These are phyloP conservation scores for Fragaria vesca DNA, from an alignment of 306 rosid species.

Conservation along the genomic window DNA sequence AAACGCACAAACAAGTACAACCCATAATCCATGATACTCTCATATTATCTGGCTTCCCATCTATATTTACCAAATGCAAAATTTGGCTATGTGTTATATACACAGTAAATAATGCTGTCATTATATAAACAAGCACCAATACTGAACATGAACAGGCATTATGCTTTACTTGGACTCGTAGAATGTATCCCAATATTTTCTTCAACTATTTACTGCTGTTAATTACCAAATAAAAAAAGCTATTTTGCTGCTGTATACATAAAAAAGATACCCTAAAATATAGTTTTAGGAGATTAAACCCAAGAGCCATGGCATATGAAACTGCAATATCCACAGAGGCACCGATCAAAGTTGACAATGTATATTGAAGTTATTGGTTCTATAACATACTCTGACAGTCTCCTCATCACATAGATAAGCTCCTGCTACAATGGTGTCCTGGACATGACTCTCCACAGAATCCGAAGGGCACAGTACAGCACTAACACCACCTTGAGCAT, in stretches of 20 bases:
- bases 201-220: neutral
- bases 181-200: neutral
- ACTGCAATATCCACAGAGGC: constrained; percentile 8
- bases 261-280: neutral
- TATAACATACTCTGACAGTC: constrained; percentile 74
- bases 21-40: neutral
- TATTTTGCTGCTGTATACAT: neutral
- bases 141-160: neutral
- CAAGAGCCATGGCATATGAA: neutral
- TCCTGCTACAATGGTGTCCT: constrained; percentile 92
- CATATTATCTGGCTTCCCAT: neutral
- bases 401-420: constrained; percentile 94
- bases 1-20: neutral
- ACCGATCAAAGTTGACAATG: constrained; percentile 12
- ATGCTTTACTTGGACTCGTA: neutral
- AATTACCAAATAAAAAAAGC: neutral
- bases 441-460: constrained; percentile 93
- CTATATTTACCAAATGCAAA: neutral
- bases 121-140: too few species aligned
- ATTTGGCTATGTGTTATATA: neutral
- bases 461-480: constrained; percentile 88
- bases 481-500: constrained; percentile 99
- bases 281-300: neutral
- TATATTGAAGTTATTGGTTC: neutral
- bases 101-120: neutral